Conservation (phyloP, 805 yeast genomes). For the Starmerella tilneyi region DNA sequence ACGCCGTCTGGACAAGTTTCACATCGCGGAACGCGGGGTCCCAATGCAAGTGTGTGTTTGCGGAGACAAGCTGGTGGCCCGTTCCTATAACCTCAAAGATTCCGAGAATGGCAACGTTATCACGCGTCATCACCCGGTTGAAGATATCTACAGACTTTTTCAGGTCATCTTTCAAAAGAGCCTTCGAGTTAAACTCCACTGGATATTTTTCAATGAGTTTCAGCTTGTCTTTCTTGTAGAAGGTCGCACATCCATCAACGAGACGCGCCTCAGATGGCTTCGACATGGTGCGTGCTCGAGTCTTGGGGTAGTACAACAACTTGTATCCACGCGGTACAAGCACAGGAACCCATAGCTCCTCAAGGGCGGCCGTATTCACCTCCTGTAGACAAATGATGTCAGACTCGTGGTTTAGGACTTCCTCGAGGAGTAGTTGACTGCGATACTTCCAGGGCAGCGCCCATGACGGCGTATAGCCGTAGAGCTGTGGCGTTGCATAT, state of each 20-base stretch:
- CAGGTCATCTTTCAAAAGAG: slow-evolving; percentile 50
- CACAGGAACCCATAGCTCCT: slow-evolving; percentile 74
- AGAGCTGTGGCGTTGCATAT: slow-evolving; percentile 85
- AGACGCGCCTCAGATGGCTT: slow-evolving; percentile 62
- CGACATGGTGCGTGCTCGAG: slow-evolving; percentile 84
- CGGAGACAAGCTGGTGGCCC: slow-evolving; percentile 62
- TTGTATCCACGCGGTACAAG: slow-evolving; percentile 66
- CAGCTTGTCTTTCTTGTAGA: slow-evolving; percentile 62
- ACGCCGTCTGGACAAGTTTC: slow-evolving; percentile 89
- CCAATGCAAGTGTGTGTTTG: slow-evolving; percentile 96
- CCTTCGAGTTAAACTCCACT: slow-evolving; percentile 61
- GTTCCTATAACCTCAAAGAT: slow-evolving; percentile 63
- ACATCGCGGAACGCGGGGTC: slow-evolving; percentile 95
- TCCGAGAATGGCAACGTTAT: slow-evolving; percentile 74
- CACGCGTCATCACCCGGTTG: slow-evolving; percentile 92
- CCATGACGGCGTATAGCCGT: slow-evolving; percentile 94
- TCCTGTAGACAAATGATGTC: slow-evolving; percentile 91
- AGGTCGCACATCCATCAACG: slow-evolving; percentile 98
- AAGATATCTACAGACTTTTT: slow-evolving; percentile 89
- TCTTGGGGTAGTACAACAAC: slow-evolving; percentile 74
- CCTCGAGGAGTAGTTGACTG: slow-evolving; percentile 61
- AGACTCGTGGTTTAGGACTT: slow-evolving; percentile 51
- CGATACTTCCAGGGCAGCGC: slow-evolving; percentile 92
- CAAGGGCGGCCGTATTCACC: slow-evolving; percentile 77
- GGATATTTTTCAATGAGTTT: slow-evolving; percentile 57